These are phyloP conservation scores for Pontederia crassipes DNA, from an alignment of 176 grass and related monocot species.

Conservation along the genomic window DNA sequence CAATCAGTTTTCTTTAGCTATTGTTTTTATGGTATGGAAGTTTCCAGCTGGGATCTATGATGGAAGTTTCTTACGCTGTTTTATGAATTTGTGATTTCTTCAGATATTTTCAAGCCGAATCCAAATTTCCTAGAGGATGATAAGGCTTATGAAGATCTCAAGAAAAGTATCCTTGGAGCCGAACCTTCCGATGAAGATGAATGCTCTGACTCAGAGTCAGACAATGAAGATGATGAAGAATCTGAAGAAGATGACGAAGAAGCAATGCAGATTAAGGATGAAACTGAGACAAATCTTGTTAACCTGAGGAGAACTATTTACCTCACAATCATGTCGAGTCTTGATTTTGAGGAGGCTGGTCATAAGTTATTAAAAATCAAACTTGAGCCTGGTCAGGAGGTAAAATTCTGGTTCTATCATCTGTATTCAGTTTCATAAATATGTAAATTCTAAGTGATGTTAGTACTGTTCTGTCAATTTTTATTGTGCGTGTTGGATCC, in stretches of 20 bases:
- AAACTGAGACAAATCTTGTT: conserved; percentile 83
- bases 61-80: conserved; percentile 8
- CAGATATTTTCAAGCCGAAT: conserved; percentile 90
- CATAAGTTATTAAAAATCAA: conserved; percentile 97
- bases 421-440: neutral
- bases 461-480: too few species aligned
- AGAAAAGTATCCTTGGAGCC: conserved; percentile 62
- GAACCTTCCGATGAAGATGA: conserved; percentile 79
- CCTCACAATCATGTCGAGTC: conserved; percentile 96
- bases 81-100: neutral
- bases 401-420: conserved; percentile 18
- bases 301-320: conserved; percentile 95
- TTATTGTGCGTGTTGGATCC: too few species aligned
- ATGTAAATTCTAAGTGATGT: neutral
- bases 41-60: neutral
- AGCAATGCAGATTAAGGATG: conserved; percentile 81
- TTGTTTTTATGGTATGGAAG: neutral
- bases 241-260: conserved; percentile 69
- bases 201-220: conserved; percentile 56
- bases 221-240: conserved; percentile 65
- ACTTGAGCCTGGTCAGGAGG: conserved; percentile 96
- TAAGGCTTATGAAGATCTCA: conserved; percentile 82
- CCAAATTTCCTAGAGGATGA: conserved; percentile 77
- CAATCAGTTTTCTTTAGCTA: conserved; percentile 7
- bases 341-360: conserved; percentile 99